phyloP scores from a whole-genome alignment of 805 yeast species.

The Suhomyces sp. region DNA sequence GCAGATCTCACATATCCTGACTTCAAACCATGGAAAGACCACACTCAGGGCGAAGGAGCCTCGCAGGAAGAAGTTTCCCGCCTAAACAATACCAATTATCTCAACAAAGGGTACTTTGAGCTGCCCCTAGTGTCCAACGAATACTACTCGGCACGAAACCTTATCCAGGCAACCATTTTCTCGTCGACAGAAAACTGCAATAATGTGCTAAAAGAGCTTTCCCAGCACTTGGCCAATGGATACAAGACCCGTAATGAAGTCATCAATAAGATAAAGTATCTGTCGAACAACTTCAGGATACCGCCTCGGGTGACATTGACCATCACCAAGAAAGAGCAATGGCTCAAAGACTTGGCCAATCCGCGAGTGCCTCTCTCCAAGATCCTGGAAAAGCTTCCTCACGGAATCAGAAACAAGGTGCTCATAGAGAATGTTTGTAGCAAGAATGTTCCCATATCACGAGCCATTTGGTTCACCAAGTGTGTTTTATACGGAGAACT shows the following conservation, averaged over 20 bases:
- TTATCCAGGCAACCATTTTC: slow-evolving; percentile 47
- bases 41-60: slow-evolving; percentile 23
- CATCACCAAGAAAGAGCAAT: slow-evolving; percentile 76
- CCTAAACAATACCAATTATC: slow-evolving; percentile 44
- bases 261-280: slow-evolving; percentile 35
- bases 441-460: slow-evolving; percentile 65
- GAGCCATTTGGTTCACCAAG: slow-evolving; percentile 89
- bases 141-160: slow-evolving; percentile 63
- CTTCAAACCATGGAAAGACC: slow-evolving; percentile 67
- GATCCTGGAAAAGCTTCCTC: slow-evolving; percentile 80
- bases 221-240: slow-evolving; percentile 36
- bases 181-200: slow-evolving; percentile 34
- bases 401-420: slow-evolving; percentile 74
- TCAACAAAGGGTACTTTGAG: slow-evolving; percentile 72
- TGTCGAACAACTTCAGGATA: slow-evolving; percentile 54
- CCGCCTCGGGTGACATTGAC: slow-evolving; percentile 91
- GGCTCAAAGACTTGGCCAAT: slow-evolving; percentile 80
- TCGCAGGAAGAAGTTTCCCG: slow-evolving; percentile 48
- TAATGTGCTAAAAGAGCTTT: slow-evolving; percentile 33
- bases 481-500: slow-evolving; percentile 71
- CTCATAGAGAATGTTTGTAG: slow-evolving; percentile 70
- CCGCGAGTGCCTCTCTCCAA: slow-evolving; percentile 61
- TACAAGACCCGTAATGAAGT: slow-evolving; percentile 38
- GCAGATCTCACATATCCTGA: slow-evolving; percentile 55
- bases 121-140: slow-evolving; percentile 63